phyloP scores from a whole-genome alignment of 345 rosid genomes.

The Punica granatum region DNA sequence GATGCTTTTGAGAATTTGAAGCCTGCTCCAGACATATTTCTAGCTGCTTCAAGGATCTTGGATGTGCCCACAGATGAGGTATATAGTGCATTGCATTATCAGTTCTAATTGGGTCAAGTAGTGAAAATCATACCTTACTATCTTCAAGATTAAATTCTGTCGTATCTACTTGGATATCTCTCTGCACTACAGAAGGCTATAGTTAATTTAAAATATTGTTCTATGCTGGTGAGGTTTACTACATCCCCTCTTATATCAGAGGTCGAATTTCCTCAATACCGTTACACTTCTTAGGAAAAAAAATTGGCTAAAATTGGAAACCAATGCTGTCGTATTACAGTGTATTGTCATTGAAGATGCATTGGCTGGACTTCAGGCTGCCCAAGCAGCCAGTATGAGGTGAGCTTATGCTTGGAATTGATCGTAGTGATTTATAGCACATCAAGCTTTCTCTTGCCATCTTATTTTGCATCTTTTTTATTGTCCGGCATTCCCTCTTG shows the following conservation, averaged over 20 bases:
- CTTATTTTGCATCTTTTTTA: not conserved
- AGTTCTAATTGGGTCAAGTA: not conserved
- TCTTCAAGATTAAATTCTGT: not conserved
- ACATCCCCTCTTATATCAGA: not conserved
- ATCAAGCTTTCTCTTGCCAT: constrained; percentile 1
- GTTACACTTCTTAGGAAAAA: not conserved
- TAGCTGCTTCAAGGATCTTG: constrained; percentile 84
- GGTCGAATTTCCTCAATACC: not conserved
- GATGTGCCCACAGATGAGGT: constrained; percentile 77
- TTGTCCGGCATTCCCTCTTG: not conserved
- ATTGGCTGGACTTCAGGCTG: constrained; percentile 93
- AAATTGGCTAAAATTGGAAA: not conserved
- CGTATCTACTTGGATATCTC: not conserved
- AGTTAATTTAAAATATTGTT: not conserved
- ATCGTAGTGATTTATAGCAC: not conserved
- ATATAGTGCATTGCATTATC: not conserved
- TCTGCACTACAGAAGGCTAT: not conserved
- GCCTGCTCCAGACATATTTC: constrained; percentile 96
- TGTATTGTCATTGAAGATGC: constrained; percentile 96
- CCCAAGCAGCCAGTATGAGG: constrained; percentile 94
- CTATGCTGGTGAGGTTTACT: not conserved
- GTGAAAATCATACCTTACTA: not conserved
- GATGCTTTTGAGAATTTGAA: constrained; percentile 96
- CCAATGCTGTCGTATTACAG: constrained; percentile 28
- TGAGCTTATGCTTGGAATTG: constrained; percentile 15